Base-by-base conservation (phyloP, 306 rosid species). In the Ziziphus jujuba region DNA sequence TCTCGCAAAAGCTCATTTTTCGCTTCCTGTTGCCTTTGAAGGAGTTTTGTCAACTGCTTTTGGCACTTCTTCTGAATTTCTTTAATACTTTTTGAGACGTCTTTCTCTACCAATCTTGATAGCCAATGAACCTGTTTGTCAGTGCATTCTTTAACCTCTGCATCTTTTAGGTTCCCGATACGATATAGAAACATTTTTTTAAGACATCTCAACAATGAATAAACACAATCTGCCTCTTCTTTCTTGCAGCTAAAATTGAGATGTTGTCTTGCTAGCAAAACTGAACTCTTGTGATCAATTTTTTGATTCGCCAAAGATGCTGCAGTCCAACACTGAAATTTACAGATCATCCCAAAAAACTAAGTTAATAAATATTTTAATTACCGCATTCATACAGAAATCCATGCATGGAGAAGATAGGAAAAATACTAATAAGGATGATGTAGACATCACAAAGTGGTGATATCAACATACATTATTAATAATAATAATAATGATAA, bases 261-360 rank as follows among this genome's bases (percentile, higher is more conserved):
- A 80, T 80, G 58, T 67, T 80, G 72, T 68, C 73, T 90, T n/a
- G 96, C 95, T 56, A 81, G 90, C 47, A 51, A 74, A 70, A 87
- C 56, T 3, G 91, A 89, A 73, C 65, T 75, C 57, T 70, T 81
- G 79, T 79, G 88, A 73, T 79, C 84, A 63, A 91, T 62, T 78
- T 87, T 89, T 79, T 79, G 73, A 24, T 78, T 81, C 52, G 81
- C 68, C 75, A 87, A 44, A 48, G 96, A 65, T 69, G 90, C 88
- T 35, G 79, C 95, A 75, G 87, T 84, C 95, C 97, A 89, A 78
- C 81, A 76, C 96, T 91, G 93, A 76, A 77, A 80, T 67, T 74
- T 62, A 72, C 47, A 33, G 72, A 28, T 25, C 63, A 16, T 1
- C 24, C 51, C 55, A 59, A 66, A 74, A 66, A 76, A 58, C 0